Evolutionary conservation across 208 protist species (phyloP).

Genomic region (Strigomonas culicis): DNA sequence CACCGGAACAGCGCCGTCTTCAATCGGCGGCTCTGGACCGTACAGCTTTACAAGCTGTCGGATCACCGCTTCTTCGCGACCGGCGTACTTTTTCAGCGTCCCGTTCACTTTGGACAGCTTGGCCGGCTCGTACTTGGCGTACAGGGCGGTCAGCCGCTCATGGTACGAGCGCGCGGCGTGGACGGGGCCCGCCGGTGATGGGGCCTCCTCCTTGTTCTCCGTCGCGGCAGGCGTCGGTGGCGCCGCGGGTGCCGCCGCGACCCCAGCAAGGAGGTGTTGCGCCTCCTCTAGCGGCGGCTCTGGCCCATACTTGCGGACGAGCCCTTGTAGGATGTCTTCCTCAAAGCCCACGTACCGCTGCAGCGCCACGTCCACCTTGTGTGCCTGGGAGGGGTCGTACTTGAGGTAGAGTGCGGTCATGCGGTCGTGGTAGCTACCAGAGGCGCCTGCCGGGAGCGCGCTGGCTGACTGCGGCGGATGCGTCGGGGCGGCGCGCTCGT

Average conservation of each 20-base stretch:
- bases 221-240: neutral
- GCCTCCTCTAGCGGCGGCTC: slow-evolving; percentile 12
- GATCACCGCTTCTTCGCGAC: slow-evolving; percentile 65
- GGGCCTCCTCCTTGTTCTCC: neutral
- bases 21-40: slow-evolving; percentile 49
- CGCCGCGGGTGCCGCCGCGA: neutral
- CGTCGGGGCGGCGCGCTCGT: neutral
- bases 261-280: neutral
- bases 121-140: slow-evolving; percentile 58
- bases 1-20: neutral
- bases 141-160: slow-evolving; percentile 63
- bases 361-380: slow-evolving; percentile 28
- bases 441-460: neutral
- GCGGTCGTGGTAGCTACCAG: slow-evolving; percentile 19
- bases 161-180: slow-evolving; percentile 27
- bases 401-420: slow-evolving; percentile 30
- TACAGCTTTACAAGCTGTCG: slow-evolving; percentile 69
- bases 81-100: slow-evolving; percentile 57
- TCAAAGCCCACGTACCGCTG: slow-evolving; percentile 31
- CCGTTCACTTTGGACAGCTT: slow-evolving; percentile 61
- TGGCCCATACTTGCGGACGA: slow-evolving; percentile 38
- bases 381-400: slow-evolving; percentile 33
- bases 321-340: slow-evolving; percentile 27
- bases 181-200: neutral
- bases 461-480: neutral